These are phyloP conservation scores for Heterobasidion irregulare DNA, from an alignment of 1,284 basidiomycete genomes.

Conservation along the genomic window DNA sequence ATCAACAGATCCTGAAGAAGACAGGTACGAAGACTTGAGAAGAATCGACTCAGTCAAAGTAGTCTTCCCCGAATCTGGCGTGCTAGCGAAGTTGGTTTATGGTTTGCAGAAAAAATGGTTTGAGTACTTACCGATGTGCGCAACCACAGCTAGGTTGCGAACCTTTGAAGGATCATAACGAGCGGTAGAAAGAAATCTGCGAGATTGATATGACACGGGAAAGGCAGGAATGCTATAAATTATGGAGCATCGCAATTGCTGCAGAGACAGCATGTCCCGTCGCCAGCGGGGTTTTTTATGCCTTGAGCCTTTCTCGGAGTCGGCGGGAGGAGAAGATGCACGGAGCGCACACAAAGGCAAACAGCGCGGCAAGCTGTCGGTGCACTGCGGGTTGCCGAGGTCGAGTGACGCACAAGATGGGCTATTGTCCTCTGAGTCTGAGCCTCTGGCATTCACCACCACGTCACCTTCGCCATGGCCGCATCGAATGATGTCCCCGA, in stretches of 20 bases:
- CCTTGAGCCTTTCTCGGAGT: not conserved
- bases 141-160: constrained; percentile 77
- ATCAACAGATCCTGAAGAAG: constrained; percentile 74
- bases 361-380: too few relatives aligned
- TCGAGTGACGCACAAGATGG: not conserved
- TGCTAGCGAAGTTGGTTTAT: constrained; percentile 10
- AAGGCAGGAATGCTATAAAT: constrained; percentile 7
- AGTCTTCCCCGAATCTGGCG: constrained; percentile 82
- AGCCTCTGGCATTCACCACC: not conserved
- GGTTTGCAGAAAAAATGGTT: constrained; percentile 8
- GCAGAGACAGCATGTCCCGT: constrained; percentile 1
- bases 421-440: constrained; percentile 7
- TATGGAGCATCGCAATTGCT: constrained; percentile 2
- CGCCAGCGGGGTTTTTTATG: not conserved
- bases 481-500: constrained; percentile 15
- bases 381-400: too few relatives aligned
- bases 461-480: constrained; percentile 7
- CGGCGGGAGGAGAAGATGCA: too few relatives aligned
- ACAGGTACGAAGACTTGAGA: constrained; percentile 67
- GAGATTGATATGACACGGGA: constrained; percentile 6
- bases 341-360: too few relatives aligned
- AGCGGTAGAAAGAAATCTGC: constrained; percentile 25
- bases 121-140: constrained; percentile 62
- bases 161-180: constrained; percentile 36
- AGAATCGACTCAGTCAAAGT: constrained; percentile 86